Evolutionary conservation across 169 alveolate genomes (phyloP), one percentile per base, ranked within the genome.

Genomic region (Perkinsus marinus): DNA sequence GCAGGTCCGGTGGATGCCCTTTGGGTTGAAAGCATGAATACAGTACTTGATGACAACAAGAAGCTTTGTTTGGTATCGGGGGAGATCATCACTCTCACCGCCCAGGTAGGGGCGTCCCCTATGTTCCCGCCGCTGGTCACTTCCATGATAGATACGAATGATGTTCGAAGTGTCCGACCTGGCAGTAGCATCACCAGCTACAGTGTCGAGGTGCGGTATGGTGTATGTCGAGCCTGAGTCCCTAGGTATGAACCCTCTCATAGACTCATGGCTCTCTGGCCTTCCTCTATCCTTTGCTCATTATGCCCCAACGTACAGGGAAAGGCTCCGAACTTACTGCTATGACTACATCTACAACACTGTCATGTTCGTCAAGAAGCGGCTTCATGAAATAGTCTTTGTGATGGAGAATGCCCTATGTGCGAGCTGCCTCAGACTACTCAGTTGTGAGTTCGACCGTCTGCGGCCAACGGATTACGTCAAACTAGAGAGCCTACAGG

Each of bases 11-110:
- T 97, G 30, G 96, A 96, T 95, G 97, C 99, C 34, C 92, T 96
- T 68, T 97, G 99, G 98, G 96, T 97, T 39, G 99, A 97, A 93
- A 96, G 96, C 91, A 97, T 97, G 98, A 97, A 97, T 94, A 96
- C 97, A 69, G 98, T 97, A 34, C 94, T 97, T 36, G 98, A 97
- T 93, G 98, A 97, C 93, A 95, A 95, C 90, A 97, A 95, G 96
- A 95, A 96, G 90, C 94, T 97, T 57, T 96, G 98, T 91, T 92
- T 96, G 16, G 95, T 90, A 2, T 79, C 89, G 9, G 90, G 90
- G 13, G 95, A 93, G 57, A 91, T 93, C 90, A 93, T 93, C 90
- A 93, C 90, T 43, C 94, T 93, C 26, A 91, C 90, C n/a, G 92
- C 92, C 43, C 89, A 89, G 91, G 79, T 57, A 57, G 79, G 37